Conservation (phyloP, 257 asterid species). For the Nicotiana benthamiana region DNA sequence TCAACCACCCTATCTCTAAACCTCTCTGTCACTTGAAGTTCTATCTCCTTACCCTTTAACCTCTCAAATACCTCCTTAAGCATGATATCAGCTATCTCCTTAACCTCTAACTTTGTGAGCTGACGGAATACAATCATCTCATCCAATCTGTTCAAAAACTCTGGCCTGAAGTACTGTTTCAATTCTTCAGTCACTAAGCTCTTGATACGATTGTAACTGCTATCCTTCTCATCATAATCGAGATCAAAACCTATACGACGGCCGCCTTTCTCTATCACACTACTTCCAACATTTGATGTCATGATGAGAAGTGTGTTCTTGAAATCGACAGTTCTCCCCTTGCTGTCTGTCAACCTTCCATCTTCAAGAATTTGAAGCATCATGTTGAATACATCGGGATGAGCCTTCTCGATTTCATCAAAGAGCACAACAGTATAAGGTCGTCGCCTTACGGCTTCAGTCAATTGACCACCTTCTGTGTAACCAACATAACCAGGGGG, state of each 20-base stretch:
- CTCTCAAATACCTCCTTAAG: constrained; percentile 37
- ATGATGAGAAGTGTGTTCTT: constrained; percentile 46
- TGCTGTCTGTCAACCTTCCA: constrained; percentile 50
- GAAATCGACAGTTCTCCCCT: constrained; percentile 54
- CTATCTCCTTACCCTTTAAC: constrained; percentile 27
- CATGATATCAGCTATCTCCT: constrained; percentile 46
- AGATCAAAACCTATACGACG: constrained; percentile 40
- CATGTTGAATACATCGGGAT: constrained; percentile 44
- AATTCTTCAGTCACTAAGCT: constrained; percentile 30
- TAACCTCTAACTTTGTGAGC: constrained; percentile 36
- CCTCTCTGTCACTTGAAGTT: constrained; percentile 32
- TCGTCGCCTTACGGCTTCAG: constrained; percentile 49
- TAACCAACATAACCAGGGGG: constrained; percentile 62
- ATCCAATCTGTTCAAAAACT: constrained; percentile 52
- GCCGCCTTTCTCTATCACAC: constrained; percentile 33
- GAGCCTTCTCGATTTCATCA: constrained; percentile 69
- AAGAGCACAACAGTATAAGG: constrained; percentile 55
- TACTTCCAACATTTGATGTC: constrained; percentile 62
- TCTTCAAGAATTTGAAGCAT: constrained; percentile 63
- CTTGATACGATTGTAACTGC: constrained; percentile 33
- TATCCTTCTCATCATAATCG: constrained; percentile 39
- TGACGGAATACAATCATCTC: constrained; percentile 52
- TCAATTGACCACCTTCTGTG: constrained; percentile 60
- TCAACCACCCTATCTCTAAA: constrained; percentile 41
- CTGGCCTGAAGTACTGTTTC: constrained; percentile 50